Base-by-base conservation (phyloP, 208 protist genomes). In the Leishmania martiniquensis region DNA sequence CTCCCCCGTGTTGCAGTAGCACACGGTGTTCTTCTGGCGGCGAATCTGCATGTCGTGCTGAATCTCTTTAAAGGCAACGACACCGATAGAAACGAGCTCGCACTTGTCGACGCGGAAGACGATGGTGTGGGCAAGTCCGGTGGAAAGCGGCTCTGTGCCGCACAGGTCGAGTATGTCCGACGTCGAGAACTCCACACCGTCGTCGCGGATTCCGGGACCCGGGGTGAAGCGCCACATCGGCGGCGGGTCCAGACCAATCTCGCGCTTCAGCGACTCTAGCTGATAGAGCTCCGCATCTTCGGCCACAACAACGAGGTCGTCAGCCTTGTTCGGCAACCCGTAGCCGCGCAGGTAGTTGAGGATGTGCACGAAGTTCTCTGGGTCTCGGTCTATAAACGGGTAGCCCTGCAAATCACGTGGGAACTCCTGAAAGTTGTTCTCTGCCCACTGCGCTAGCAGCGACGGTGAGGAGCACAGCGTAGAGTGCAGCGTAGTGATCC, bases 311-410 rank as follows among this genome's bases (percentile, higher is more conserved):
- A 91, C 83, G 59, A 95, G 85, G 51, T 92, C 91, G 42, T 86
- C 86, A 9, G 91, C 85, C 65, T 87, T 85, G 39, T 77, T 79
- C 0, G 91, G 91, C 52, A 97, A 66, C 15, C 87, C 91, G 70
- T 98, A 98, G 62, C 94, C 94, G 5, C 93, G 90, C 70, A 96
- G 78, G 77, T 92, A 96, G 85, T 96, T 96, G 45, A 98, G 67
- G 47, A 98, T 88, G 66, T 93, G 85, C 15, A 82, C 47, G 76
- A 98, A 96, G 60, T 89, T 97, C 45, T 78, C 80, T 0, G 88
- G 80, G 70, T 98, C 94, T 49, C 94, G 90, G 79, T 98, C 94
- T 65, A 98, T 83, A 66, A 97, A 98, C 1, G 91, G 92, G 78
- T 88, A 85, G 7, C 91, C 93, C 17, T 88, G 83, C 34, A 66